Evolutionary conservation across 2,329 filamentous ascomycete genomes (phyloP), one percentile per base, ranked within the genome.

Genomic region (Fusarium verticillioides): DNA sequence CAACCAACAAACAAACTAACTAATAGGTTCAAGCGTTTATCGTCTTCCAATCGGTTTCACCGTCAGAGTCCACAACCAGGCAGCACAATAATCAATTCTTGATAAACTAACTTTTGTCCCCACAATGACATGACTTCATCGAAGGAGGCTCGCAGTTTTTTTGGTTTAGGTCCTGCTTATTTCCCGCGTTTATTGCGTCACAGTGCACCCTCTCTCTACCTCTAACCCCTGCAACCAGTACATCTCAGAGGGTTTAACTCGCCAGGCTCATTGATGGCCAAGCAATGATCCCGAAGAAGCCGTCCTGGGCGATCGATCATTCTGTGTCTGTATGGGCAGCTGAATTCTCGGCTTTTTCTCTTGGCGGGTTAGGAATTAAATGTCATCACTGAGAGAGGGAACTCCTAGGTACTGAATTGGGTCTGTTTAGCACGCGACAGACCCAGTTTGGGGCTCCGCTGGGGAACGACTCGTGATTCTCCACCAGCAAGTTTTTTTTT

Each of bases 181-280:
- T 67, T 42, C 65, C 65, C 42, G 23, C 30, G 30, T 28, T 15
- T 26, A 69, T 69, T 69, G 52, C 66, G 65, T 69, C 65, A 69
- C 39, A 16, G 7, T 47, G 30, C 23, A 43, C 32, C 50, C 40
- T 62, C 56, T 21, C 40, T 62, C 26, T 26, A 26, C 26, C 26
- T 26, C 26, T 19, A 32, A 68, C 10, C 66, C 66, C 44, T 69
- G 59, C 39, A 5, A 13, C 3, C 21, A 7, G 13, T 18, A 23
- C 18, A 8, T 4, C 16, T 42, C 16, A 21, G 15, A 4, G 11
- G 34, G 34, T 16, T 16, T 36, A 36, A 36, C 15, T 36, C 8
- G 34, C 2, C 26, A 47, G 26, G 9, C 46, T 49, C 10, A 4
- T 4, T 53, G 3, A 28, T 42, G 16, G 63, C 63, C 63, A 68